These are phyloP conservation scores for Lanmaoa rubissima DNA, from an alignment of 768 basidiomycete species.

Conservation along the genomic window DNA sequence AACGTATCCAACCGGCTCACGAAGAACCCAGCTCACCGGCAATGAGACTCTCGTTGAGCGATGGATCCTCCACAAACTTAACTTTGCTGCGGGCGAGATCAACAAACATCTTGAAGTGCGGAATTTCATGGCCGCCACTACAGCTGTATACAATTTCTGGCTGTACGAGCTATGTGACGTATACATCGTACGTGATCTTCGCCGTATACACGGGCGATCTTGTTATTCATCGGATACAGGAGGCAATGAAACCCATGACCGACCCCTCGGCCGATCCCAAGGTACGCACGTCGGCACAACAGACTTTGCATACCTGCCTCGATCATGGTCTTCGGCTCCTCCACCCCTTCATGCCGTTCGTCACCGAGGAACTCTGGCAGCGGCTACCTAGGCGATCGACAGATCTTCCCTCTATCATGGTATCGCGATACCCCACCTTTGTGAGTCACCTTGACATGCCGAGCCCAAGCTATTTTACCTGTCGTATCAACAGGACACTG, in stretches of 20 bases:
- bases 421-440: constrained; percentile 75
- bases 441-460: constrained; percentile 45
- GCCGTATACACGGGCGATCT: background rate
- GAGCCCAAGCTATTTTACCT: background rate
- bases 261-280: constrained; percentile 66
- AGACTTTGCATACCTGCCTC: constrained; percentile 93
- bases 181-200: constrained; percentile 73
- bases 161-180: constrained; percentile 99
- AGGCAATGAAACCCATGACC: constrained; percentile 98
- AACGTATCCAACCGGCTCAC: constrained; percentile 3
- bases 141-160: constrained; percentile 90
- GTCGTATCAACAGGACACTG: constrained; percentile 45
- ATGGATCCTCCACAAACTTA: constrained; percentile 95
- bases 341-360: constrained; percentile 99
- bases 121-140: constrained; percentile 93
- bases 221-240: constrained; percentile 45
- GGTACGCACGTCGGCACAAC: constrained; percentile 80
- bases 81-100: constrained; percentile 72
- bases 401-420: constrained; percentile 85
- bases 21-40: constrained; percentile 66
- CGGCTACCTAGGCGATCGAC: constrained; percentile 83
- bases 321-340: constrained; percentile 87
- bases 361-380: constrained; percentile 99
- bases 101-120: constrained; percentile 74
- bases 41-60: constrained; percentile 89